These are phyloP conservation scores for Hypoxylon sp. DNA, from an alignment of 2,329 filamentous ascomycete species.

Conservation along the genomic window DNA sequence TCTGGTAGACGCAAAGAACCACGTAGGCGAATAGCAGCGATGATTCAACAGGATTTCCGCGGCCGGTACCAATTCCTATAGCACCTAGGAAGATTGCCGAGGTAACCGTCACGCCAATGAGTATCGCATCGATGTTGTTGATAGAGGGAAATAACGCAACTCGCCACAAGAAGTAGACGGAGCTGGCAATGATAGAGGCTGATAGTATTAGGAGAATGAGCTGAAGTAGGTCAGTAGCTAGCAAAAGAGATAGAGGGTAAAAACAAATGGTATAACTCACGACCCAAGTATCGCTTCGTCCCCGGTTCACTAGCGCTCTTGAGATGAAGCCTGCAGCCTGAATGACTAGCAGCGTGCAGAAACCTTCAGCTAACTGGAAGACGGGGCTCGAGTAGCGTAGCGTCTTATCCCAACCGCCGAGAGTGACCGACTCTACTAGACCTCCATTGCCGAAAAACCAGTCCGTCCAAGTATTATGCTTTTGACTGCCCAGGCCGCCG, in stretches of 20 bases:
- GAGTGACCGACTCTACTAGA: constrained; percentile 81
- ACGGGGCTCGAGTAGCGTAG: constrained; percentile 92
- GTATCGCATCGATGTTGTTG: constrained; percentile 89
- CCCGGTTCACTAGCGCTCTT: constrained; percentile 92
- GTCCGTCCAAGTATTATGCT: constrained; percentile 78
- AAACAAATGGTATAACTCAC: constrained; percentile 66
- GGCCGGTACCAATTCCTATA: constrained; percentile 93
- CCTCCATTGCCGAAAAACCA: constrained; percentile 93
- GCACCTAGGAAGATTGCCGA: constrained; percentile 93
- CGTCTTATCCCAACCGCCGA: constrained; percentile 90
- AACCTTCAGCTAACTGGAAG: constrained; percentile 95
- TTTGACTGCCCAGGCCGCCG: constrained; percentile 72
- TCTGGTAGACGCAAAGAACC: constrained; percentile 98
- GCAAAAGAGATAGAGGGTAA: constrained; percentile 5
- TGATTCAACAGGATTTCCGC: constrained; percentile 95
- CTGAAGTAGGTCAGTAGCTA: constrained; percentile 65
- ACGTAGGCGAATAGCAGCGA: constrained; percentile 96
- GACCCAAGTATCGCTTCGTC: constrained; percentile 96
- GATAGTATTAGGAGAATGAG: constrained; percentile 90
- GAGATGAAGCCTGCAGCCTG: constrained; percentile 96
- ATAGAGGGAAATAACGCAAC: constrained; percentile 95
- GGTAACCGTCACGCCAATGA: constrained; percentile 94
- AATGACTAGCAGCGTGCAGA: constrained; percentile 95
- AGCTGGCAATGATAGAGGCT: constrained; percentile 91
- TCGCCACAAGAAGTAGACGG: constrained; percentile 96